These are phyloP conservation scores for Leishmania major DNA, from an alignment of 208 protist genomes.

Conservation along the genomic window DNA sequence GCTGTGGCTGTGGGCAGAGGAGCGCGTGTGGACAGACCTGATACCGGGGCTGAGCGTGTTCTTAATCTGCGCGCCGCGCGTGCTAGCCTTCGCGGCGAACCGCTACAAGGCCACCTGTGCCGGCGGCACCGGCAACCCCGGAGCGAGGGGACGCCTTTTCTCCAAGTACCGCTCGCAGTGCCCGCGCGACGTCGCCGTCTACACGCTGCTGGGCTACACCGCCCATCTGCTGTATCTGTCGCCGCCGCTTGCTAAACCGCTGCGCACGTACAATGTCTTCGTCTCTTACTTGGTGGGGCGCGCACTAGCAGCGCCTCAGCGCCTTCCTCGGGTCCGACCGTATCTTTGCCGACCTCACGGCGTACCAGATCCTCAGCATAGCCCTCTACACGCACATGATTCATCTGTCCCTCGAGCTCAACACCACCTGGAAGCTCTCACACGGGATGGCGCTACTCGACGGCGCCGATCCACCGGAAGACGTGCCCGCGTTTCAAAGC, in stretches of 20 bases:
- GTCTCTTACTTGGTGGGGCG: constrained; percentile 46
- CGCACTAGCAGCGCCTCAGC: constrained; percentile 57
- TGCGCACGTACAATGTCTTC: constrained; percentile 84
- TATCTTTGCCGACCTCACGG: constrained; percentile 84
- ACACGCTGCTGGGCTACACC: constrained; percentile 68
- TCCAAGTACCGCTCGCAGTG: constrained; percentile 48
- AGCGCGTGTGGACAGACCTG: neutral
- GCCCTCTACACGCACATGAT: constrained; percentile 48
- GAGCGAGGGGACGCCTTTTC: constrained; percentile 9
- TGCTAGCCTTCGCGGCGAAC: neutral
- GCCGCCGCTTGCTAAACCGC: constrained; percentile 86
- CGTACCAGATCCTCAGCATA: constrained; percentile 79
- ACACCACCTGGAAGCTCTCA: neutral
- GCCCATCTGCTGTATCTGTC: constrained; percentile 85
- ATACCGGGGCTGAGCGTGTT: neutral
- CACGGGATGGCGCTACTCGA: constrained; percentile 37
- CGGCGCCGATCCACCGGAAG: constrained; percentile 84
- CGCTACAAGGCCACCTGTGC: too few species aligned
- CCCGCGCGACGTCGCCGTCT: constrained; percentile 38
- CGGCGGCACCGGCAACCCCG: too few species aligned
- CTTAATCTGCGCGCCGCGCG: neutral
- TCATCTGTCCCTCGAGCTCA: constrained; percentile 90
- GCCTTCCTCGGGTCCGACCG: constrained; percentile 51
- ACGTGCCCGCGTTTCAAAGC: constrained; percentile 11
- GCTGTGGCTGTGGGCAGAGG: neutral